Evolutionary conservation across 2,329 filamentous ascomycete species (phyloP).

Genomic region (Colletotrichum agaves): DNA sequence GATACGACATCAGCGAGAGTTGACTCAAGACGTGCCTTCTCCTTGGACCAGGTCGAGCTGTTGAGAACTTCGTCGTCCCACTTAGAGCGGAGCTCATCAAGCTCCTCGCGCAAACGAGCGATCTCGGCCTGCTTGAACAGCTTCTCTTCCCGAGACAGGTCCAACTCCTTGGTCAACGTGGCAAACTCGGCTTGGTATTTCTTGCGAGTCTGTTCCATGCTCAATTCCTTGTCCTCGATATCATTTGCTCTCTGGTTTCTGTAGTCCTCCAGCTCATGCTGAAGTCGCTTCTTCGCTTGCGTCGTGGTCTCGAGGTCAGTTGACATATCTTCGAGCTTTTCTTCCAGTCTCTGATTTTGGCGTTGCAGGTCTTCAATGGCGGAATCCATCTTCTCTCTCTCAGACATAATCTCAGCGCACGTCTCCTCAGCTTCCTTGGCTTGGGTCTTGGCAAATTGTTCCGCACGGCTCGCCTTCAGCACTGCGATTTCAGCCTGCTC

Average conservation of each 20-base stretch:
- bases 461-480: slow-evolving; percentile 88
- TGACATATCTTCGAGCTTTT: slow-evolving; percentile 89
- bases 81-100: slow-evolving; percentile 93
- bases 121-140: slow-evolving; percentile 89
- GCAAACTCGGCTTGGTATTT: slow-evolving; percentile 97
- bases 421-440: slow-evolving; percentile 91
- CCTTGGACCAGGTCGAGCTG: slow-evolving; percentile 97
- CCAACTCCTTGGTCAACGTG: slow-evolving; percentile 88
- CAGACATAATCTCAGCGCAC: slow-evolving; percentile 89
- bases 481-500: slow-evolving; percentile 97
- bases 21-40: slow-evolving; percentile 91
- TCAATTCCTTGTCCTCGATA: slow-evolving; percentile 95
- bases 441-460: slow-evolving; percentile 93
- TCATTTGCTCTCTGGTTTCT: slow-evolving; percentile 94
- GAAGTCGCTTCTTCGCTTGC: slow-evolving; percentile 91
- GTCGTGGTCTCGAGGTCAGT: slow-evolving; percentile 87
- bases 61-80: slow-evolving; percentile 99
- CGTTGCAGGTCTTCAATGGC: slow-evolving; percentile 90
- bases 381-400: slow-evolving; percentile 89
- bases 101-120: slow-evolving; percentile 88
- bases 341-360: slow-evolving; percentile 89
- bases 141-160: slow-evolving; percentile 90
- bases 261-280: slow-evolving; percentile 98
- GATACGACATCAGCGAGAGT: slow-evolving; percentile 88
- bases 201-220: slow-evolving; percentile 95